A percentile compares a stretch with the other conserved stretches of the same genome.
Evolutionary conservation across 257 asterid genomes (phyloP).

Genomic region (Przewalskia tangutica): DNA sequence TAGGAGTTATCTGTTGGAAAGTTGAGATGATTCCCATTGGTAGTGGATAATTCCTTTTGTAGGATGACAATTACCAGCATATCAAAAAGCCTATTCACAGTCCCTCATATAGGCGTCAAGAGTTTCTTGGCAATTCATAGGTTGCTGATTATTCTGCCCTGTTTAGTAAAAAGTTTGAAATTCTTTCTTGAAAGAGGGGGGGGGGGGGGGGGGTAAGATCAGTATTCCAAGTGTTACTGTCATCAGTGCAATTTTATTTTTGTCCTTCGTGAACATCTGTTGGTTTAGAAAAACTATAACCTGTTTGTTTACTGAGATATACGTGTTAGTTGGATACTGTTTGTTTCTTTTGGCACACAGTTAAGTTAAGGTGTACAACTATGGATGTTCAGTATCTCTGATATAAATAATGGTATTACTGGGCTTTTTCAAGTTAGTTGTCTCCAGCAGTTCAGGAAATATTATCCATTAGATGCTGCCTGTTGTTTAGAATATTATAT

Average conservation of each 20-base stretch:
- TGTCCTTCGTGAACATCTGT: not conserved
- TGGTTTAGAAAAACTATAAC: not conserved
- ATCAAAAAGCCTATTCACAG: not conserved
- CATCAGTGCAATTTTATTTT: not conserved
- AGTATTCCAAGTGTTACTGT: not conserved
- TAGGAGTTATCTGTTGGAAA: not conserved
- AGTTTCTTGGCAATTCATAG: not conserved
- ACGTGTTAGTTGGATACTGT: not conserved
- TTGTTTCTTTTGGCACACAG: not conserved
- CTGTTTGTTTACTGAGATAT: not conserved
- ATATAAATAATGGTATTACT: not conserved
- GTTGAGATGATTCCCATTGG: not conserved
- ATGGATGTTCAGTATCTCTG: not conserved
- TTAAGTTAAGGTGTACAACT: not conserved
- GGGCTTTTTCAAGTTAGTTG: not conserved
- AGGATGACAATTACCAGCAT: not conserved
- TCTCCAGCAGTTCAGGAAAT: not conserved
- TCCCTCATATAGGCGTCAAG: not conserved
- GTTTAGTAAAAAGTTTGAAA: not conserved
- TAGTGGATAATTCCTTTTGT: not conserved
- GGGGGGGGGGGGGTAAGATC: not conserved
- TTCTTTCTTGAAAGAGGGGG: not conserved
- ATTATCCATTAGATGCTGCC: not conserved
- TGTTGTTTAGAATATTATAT: not conserved
- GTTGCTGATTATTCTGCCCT: not conserved